phyloP scores from a whole-genome alignment of 371 early-diverging fungal species.

The Mortierella sp. region DNA sequence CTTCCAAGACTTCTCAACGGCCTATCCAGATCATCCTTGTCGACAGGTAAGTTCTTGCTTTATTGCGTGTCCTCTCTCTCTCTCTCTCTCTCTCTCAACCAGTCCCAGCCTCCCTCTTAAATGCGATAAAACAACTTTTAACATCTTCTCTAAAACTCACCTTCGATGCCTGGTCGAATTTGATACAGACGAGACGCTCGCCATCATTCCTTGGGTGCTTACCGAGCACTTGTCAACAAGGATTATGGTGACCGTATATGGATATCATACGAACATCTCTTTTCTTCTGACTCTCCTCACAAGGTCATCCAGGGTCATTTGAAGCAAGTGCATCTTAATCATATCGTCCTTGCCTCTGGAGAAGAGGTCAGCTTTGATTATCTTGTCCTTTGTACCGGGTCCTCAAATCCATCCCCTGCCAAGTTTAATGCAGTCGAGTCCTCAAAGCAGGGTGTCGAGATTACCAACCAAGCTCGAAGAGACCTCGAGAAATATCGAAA shows the following conservation, averaged over 20 bases:
- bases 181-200: constrained; percentile 53
- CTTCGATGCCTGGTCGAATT: no score
- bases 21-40: constrained; percentile 63
- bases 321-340: constrained; percentile 53
- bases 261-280: constrained; percentile 65
- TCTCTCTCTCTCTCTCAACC: background rate
- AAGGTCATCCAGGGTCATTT: constrained; percentile 59
- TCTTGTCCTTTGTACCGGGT: constrained; percentile 76
- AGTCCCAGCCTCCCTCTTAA: background rate
- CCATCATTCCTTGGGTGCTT: constrained; percentile 58
- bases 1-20: constrained; percentile 24
- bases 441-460: constrained; percentile 41
- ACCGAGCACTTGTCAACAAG: constrained; percentile 60
- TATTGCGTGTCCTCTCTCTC: background rate
- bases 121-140: no score
- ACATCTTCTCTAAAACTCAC: no score
- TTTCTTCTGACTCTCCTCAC: constrained; percentile 50
- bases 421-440: constrained; percentile 39
- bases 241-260: constrained; percentile 58
- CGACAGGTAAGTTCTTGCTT: constrained; percentile 54
- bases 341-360: constrained; percentile 58
- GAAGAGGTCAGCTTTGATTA: constrained; percentile 72
- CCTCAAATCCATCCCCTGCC: constrained; percentile 58
- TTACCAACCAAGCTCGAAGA: constrained; percentile 35
- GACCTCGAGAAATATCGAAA: constrained; percentile 65